Evolutionary conservation across 2,329 filamentous ascomycete genomes (phyloP), one percentile per base, ranked within the genome.

Genomic region (Chrysoporthe deuterocubensis): DNA sequence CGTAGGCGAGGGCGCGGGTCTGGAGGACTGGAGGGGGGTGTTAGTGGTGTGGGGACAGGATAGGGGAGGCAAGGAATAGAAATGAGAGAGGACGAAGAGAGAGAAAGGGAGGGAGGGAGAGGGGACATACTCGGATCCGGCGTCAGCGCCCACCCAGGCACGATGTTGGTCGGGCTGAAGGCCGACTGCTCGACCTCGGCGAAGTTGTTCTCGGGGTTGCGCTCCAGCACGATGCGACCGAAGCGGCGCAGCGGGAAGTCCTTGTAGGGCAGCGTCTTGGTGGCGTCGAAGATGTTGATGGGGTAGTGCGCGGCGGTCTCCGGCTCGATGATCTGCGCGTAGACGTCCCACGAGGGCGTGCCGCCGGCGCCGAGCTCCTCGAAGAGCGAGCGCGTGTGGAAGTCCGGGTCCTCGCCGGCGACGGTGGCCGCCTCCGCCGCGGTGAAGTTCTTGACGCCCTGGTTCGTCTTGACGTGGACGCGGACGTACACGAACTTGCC

Each of bases 231-330:
- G 71, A 89, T 75, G 57, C 80, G 79, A 18, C 86, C 86, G 46
- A 88, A 78, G 11, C 78, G 76, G 2, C 78, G 75, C 59, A 86
- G 72, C 0, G 85, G 84, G 69, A 81, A 85, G 34, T 85, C 78
- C 40, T 78, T 75, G 50, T 85, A 80, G 0, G 84, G 82, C 85
- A 84, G 87, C 42, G 83, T 79, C 68, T 87, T 84, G 11, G 86
- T 89, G 46, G 83, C 79, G 71, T 89, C 87, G 71, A 89, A 87
- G 58, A 87, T 79, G 66, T 85, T 82, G 69, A 80, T 80, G 1
- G 78, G 76, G 67, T 81, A 82, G 0, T 71, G 80, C 63, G 83
- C 82, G 2, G 84, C 84, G 56, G 86, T 78, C 66, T 83, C 76
- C 0, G 84, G 82, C 6, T 80, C 78, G 79, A 89, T 87, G 50